Base-by-base conservation (phyloP, 2,329 filamentous ascomycete species). In the Sarocladiaceae sp. region DNA sequence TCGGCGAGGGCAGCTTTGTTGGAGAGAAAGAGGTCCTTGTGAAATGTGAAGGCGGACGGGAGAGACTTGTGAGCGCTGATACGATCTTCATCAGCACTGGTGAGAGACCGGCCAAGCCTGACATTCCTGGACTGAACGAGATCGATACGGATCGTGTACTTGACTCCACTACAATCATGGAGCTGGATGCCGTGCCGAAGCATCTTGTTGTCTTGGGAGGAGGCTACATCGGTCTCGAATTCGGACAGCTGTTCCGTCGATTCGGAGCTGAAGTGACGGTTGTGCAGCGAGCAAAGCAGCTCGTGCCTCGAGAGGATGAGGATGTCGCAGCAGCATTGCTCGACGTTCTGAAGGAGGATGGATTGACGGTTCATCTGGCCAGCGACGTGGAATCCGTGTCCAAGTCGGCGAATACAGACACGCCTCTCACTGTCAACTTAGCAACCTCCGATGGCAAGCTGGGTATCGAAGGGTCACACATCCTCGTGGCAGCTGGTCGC, bases 161-260 rank as follows among this genome's bases (percentile, higher is more conserved):
- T 18, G 58, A 74, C 53, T 74, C 70, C 7, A 74, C 69, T 0
- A 64, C 62, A 33, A 62, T 74, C 33, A 65, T 69, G 57, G 72
- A 75, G 48, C 56, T 74, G 3, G 62, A 53, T 13, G 53, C 57
- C 11, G 65, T 74, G 10, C 74, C 74, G 2, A 52, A 58, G 11
- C 69, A 73, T 55, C 59, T 77, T 3, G 56, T 76, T 27, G 65
- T 77, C 1, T 48, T 77, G n/a, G 73, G 74, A 1, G 73, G 73
- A 4, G 73, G 73, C 3, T 73, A 73, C 46, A 63, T 77, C 24
- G 74, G 72, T 1, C 56, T 76, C 10, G 73, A 77, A 50, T 77
- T 76, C 48, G 72, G 65, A 2, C 73, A 77, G 55, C 59, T 76
- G 20, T 72, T 76, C 55, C 59, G 65, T 1, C 62, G 74, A 15